Conservation (phyloP, 371 early-diverging fungal genomes). For the Encephalitozoon cuniculi region DNA sequence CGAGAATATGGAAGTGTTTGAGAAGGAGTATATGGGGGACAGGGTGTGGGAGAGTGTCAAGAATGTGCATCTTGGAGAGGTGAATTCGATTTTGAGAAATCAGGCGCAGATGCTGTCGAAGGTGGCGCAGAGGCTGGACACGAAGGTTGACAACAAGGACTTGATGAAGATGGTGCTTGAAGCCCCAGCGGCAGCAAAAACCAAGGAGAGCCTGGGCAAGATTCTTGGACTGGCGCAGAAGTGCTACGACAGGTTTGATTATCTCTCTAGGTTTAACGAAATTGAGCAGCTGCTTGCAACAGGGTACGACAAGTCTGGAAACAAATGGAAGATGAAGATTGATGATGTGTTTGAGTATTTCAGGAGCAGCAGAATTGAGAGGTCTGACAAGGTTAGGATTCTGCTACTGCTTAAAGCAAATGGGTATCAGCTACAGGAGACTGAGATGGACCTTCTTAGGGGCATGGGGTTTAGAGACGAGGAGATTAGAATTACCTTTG, state of each 20-base stretch:
- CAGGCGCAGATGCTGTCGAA: conserved; percentile 42
- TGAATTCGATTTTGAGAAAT: conserved; percentile 45
- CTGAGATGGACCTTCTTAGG: conserved; percentile 34
- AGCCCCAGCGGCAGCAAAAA: conserved; percentile 56
- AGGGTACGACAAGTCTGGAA: conserved; percentile 45
- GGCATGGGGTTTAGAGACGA: conserved; percentile 14
- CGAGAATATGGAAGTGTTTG: conserved; percentile 20
- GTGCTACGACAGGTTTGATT: conserved; percentile 47
- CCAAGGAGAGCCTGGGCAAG: conserved; percentile 49
- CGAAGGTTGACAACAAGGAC: conserved; percentile 41
- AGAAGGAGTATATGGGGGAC: conserved; percentile 25
- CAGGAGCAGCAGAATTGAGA: conserved; percentile 11
- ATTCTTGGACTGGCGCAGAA: conserved; percentile 45
- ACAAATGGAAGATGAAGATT: conserved; percentile 20
- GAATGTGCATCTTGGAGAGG: conserved; percentile 56
- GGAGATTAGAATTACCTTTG: conserved; percentile 34
- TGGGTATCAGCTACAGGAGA: conserved; percentile 19
- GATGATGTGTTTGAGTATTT: conserved; percentile 47
- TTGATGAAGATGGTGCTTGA: conserved; percentile 57
- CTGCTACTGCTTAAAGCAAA: conserved; percentile 42
- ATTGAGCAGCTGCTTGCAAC: conserved; percentile 55
- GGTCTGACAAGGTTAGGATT: conserved; percentile 54
- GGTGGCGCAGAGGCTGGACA: conserved; percentile 41
- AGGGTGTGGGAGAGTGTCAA: conserved; percentile 52
- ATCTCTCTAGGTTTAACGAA: conserved; percentile 30